Evolutionary conservation across 2,329 filamentous ascomycete species (phyloP).

Genomic region (Lasiodiplodia theobromae): DNA sequence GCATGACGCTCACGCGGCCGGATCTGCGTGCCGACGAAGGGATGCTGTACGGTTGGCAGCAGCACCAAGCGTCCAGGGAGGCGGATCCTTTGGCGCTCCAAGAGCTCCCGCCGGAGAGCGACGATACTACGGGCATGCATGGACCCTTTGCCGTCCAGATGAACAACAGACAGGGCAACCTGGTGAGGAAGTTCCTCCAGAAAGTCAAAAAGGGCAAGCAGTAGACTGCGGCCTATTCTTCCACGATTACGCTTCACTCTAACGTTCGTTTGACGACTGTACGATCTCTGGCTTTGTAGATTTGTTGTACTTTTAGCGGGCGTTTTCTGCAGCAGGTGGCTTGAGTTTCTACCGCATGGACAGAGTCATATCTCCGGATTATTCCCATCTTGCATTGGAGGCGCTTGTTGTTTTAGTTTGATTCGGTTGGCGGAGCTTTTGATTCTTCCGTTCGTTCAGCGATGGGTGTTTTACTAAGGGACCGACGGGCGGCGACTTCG

Average conservation of each 20-base stretch:
- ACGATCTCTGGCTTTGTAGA: slow-evolving; percentile 26
- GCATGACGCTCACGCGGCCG: slow-evolving; percentile 91
- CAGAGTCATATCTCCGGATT: slow-evolving; percentile 6
- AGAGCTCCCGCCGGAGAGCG: slow-evolving; percentile 56
- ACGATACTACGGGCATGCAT: slow-evolving; percentile 55
- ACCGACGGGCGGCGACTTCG: slow-evolving; percentile 7
- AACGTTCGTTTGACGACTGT: slow-evolving; percentile 26
- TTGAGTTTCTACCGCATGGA: slow-evolving; percentile 3
- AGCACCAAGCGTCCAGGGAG: slow-evolving; percentile 43
- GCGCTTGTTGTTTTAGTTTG: slow-evolving; percentile 13
- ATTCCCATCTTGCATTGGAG: slow-evolving; percentile 21
- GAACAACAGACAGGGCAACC: slow-evolving; percentile 39
- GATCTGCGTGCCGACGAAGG: slow-evolving; percentile 81
- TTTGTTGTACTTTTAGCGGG: slow-evolving; percentile 32
- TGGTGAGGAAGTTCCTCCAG: slow-evolving; percentile 47
- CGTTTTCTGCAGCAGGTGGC: slow-evolving; percentile 26
- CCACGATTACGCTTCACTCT: slow-evolving; percentile 17
- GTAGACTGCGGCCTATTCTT: slow-evolving; percentile 9
- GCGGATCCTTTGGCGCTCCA: slow-evolving; percentile 62
- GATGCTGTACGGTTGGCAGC: slow-evolving; percentile 74
- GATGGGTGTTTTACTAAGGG: slow-evolving; percentile 13
- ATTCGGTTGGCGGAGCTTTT: slow-evolving; percentile 6
- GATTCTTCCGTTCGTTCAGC: slow-evolving; percentile 1
- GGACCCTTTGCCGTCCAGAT: slow-evolving; percentile 55
- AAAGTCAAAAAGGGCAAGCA: slow-evolving; percentile 40